phyloP scores from a whole-genome alignment of 208 protist species.

The Leishmania amazonensis region DNA sequence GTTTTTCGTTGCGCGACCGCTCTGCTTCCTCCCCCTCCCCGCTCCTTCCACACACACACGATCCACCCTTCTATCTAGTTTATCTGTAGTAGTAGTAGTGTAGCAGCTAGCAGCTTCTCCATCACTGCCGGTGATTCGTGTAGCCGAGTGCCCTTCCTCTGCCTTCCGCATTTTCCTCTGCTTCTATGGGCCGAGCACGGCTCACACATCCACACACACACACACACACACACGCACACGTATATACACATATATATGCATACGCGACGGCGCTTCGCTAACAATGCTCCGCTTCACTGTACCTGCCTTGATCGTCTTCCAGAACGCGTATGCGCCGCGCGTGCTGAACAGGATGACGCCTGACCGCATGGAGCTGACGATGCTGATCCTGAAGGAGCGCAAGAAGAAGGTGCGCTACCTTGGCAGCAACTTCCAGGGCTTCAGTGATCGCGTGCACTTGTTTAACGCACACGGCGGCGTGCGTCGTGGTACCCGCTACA shows the following conservation, averaged over 20 bases:
- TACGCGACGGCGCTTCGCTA: neutral
- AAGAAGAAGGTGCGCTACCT: slow-evolving; percentile 79
- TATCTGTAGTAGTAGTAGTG: slow-evolving; percentile 1
- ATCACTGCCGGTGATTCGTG: neutral
- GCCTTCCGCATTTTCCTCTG: neutral
- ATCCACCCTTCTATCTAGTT: neutral
- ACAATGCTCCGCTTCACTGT: slow-evolving; percentile 27
- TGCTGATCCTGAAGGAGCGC: slow-evolving; percentile 68
- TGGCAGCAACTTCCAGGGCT: slow-evolving; percentile 66
- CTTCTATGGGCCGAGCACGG: neutral
- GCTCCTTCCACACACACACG: neutral
- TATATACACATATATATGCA: neutral
- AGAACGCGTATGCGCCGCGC: slow-evolving; percentile 65
- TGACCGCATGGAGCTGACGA: slow-evolving; percentile 55
- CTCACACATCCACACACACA: neutral
- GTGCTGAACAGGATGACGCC: slow-evolving; percentile 75
- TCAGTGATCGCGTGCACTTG: slow-evolving; percentile 67
- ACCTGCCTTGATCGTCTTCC: slow-evolving; percentile 22
- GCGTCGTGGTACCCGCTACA: slow-evolving; percentile 56
- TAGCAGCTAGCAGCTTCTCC: neutral
- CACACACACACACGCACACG: neutral
- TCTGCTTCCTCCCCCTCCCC: neutral
- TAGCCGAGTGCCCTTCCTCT: neutral
- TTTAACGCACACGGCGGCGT: slow-evolving; percentile 52
- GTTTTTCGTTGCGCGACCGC: neutral